Percentiles rank a stretch among this genome's conserved stretches.
Evolutionary conservation across 495 filamentous ascomycete genomes (phyloP).

Genomic region (Neurospora sp.): DNA sequence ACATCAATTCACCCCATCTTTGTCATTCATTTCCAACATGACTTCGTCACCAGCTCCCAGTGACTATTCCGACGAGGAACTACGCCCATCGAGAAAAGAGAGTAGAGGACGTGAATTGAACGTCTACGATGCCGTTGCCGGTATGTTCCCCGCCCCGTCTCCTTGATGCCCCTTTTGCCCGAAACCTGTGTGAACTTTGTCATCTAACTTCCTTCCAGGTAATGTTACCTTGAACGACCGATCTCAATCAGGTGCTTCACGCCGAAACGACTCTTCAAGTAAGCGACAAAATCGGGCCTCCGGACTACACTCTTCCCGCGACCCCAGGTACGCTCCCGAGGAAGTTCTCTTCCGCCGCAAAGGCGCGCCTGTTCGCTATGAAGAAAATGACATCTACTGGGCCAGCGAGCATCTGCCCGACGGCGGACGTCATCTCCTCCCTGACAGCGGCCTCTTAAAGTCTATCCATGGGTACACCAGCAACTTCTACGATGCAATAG

Average conservation of each 20-base stretch:
- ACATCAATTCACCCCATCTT: background rate
- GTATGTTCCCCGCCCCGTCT: slow-evolving; percentile 28
- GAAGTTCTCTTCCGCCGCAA: slow-evolving; percentile 60
- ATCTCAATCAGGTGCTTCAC: background rate
- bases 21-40: background rate
- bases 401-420: slow-evolving; percentile 40
- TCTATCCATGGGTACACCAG: slow-evolving; percentile 64
- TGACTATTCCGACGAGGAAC: background rate
- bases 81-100: background rate
- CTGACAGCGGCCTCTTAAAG: slow-evolving; percentile 65
- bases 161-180: background rate
- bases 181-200: too few relatives aligned
- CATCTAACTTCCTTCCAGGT: slow-evolving; percentile 25
- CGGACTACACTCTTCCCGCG: slow-evolving; percentile 43
- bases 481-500: slow-evolving; percentile 52
- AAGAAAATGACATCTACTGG: slow-evolving; percentile 62
- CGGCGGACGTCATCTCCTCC: slow-evolving; percentile 36
- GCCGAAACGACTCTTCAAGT: slow-evolving; percentile 25
- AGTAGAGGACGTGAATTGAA: slow-evolving; percentile 33
- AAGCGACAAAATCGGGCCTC: slow-evolving; percentile 29
- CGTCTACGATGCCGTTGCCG: slow-evolving; percentile 74
- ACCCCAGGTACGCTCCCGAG: slow-evolving; percentile 51
- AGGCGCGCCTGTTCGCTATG: slow-evolving; percentile 51
- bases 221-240: slow-evolving; percentile 25
- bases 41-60: background rate